Evolutionary conservation across 257 asterid genomes (phyloP), one percentile per base, ranked within the genome.

Genomic region (Ilex asprella): DNA sequence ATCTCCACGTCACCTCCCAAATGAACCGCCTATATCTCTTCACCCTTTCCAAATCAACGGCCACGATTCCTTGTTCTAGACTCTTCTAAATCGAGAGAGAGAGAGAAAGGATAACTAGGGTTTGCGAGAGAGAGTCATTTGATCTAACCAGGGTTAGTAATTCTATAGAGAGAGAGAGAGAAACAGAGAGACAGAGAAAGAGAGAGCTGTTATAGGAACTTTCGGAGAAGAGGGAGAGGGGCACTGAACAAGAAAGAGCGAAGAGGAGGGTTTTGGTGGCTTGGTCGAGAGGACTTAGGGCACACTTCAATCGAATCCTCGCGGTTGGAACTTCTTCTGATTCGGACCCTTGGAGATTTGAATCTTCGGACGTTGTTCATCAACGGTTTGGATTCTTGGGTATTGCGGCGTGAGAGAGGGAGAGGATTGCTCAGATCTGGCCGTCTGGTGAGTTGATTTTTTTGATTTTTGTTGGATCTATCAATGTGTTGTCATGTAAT

Each of bases 381-480:
- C 5, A 35, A 35, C 41, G 5, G 41, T 35, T 46, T 46, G n/a
- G 52, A 6, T 46, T 10, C 4, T 46, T 46, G 27, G 27, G 27
- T 46, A 4, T 10, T 46, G 11, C n/a, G 11, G 13, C 1, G 47
- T 16, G 56, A 56, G 54, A 59, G 62, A 67, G 55, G 62, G 55
- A 51, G 43, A 59, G 59, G 69, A 66, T 81, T 80, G 62, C 60
- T 71, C 68, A 83, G 95, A 87, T 85, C 95, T 85, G 87, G 76
- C 70, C 66, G 65, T 77, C 81, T 39, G 89, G 95, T 90, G 75
- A 77, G 90, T 79, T 66, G 62, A 32, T 71, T 61, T 60, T 16
- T 60, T 29, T 60, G 5, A 0, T 47, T 58, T 72, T 16, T 62
- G 55, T 66, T 65, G 27, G 32, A 16, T 15, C 54, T 65, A 54